Conservation (phyloP, 192 early-diverging fungal species). For the Coemansia sp. region DNA sequence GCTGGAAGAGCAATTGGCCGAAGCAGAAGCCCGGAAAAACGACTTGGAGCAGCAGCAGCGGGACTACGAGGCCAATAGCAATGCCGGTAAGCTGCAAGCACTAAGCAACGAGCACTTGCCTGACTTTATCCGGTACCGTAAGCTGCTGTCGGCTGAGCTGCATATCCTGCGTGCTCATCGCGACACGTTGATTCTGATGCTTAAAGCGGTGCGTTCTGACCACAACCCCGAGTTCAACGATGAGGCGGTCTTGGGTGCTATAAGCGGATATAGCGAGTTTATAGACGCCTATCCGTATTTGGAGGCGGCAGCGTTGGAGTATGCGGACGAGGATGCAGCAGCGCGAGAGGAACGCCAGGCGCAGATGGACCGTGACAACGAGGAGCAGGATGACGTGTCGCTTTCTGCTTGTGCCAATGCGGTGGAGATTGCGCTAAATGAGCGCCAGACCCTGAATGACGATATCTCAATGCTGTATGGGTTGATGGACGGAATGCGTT, state of each 20-base stretch:
- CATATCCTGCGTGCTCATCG: slow-evolving; percentile 25
- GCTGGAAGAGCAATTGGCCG: slow-evolving; percentile 12
- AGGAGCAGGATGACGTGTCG: slow-evolving; percentile 27
- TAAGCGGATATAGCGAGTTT: slow-evolving; percentile 63
- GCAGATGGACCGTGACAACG: slow-evolving; percentile 25
- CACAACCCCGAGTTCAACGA: slow-evolving; percentile 77
- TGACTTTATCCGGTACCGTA: slow-evolving; percentile 23
- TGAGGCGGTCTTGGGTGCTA: slow-evolving; percentile 61
- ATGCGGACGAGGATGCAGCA: slow-evolving; percentile 30
- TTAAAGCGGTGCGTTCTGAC: slow-evolving; percentile 55
- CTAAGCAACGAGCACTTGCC: slow-evolving; percentile 32
- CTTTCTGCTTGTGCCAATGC: slow-evolving; percentile 23
- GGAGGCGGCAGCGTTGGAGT: slow-evolving; percentile 30
- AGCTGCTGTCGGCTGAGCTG: slow-evolving; percentile 18
- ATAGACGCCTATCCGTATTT: slow-evolving; percentile 43
- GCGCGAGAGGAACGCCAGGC: slow-evolving; percentile 27
- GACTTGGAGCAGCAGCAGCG: slow-evolving; percentile 29
- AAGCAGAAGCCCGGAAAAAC: slow-evolving; percentile 29
- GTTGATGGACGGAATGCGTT: slow-evolving; percentile 34
- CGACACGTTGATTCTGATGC: slow-evolving; percentile 26
- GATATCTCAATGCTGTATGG: slow-evolving; percentile 13
- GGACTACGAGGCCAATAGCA: slow-evolving; percentile 9
- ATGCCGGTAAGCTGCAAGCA: slow-evolving; percentile 9
- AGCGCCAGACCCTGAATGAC: slow-evolving; percentile 22
- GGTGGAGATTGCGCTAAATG: slow-evolving; percentile 25